Percentiles rank a stretch among this genome's conserved stretches.
phyloP scores from a whole-genome alignment of 1,139 yeast species.

The Kodamaea alishanica region DNA sequence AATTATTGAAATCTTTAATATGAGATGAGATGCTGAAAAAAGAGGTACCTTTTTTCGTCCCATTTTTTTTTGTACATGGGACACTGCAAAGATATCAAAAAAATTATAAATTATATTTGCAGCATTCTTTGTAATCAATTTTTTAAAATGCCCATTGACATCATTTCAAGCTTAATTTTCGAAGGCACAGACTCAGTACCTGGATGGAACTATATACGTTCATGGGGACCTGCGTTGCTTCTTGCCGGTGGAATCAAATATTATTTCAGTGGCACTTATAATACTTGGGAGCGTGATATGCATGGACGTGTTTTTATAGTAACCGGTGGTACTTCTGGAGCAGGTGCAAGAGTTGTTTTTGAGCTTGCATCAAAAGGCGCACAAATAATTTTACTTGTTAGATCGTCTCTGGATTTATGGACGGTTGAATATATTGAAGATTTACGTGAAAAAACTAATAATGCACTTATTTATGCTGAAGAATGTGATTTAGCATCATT shows the following conservation, averaged over 20 bases:
- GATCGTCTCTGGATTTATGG: slow-evolving; percentile 70
- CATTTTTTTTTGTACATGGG: not conserved
- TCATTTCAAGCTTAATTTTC: slow-evolving; percentile 57
- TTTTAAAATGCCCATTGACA: slow-evolving; percentile 72
- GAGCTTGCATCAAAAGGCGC: slow-evolving; percentile 84
- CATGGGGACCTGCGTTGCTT: slow-evolving; percentile 46
- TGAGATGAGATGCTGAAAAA: slow-evolving; percentile 1
- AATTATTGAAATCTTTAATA: not conserved
- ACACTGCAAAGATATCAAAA: not conserved
- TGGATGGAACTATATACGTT: slow-evolving; percentile 57
- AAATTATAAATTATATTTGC: not conserved
- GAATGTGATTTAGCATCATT: slow-evolving; percentile 76
- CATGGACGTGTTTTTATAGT: slow-evolving; percentile 83
- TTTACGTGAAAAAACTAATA: slow-evolving; percentile 63
- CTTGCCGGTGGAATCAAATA: slow-evolving; percentile 44
- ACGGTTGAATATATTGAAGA: slow-evolving; percentile 74
- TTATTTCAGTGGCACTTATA: slow-evolving; percentile 71
- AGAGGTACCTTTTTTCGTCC: not conserved
- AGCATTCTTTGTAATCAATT: too few relatives aligned
- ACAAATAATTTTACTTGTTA: slow-evolving; percentile 70
- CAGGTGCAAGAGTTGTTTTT: slow-evolving; percentile 72
- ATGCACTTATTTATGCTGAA: slow-evolving; percentile 81
- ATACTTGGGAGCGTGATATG: slow-evolving; percentile 88
- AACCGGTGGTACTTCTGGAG: slow-evolving; percentile 86
- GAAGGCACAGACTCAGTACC: slow-evolving; percentile 79